Percentiles rank a stretch among this genome's conserved stretches.
phyloP scores from a whole-genome alignment of 2,329 filamentous ascomycete genomes.

The Trichothecium roseum region DNA sequence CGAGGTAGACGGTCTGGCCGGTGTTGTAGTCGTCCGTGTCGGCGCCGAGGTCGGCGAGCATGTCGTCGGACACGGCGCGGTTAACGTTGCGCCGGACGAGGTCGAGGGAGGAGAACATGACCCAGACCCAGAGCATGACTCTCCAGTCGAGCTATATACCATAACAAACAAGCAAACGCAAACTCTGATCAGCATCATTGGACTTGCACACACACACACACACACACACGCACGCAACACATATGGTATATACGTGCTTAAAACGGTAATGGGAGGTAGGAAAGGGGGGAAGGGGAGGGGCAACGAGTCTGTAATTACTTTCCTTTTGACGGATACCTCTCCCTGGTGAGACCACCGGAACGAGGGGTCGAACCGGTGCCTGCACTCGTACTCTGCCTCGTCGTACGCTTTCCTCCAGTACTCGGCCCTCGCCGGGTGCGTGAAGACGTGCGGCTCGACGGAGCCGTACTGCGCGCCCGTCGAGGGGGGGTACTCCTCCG shows the following conservation, averaged over 20 bases:
- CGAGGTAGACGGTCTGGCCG: conserved; percentile 19
- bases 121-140: conserved; percentile 35
- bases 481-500: conserved; percentile 4
- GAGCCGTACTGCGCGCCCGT: conserved; percentile 5
- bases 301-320: conserved; percentile 13
- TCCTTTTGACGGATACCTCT: conserved; percentile 18
- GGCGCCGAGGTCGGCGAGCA: conserved; percentile 29
- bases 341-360: conserved; percentile 26
- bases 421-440: conserved; percentile 4
- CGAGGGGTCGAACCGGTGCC: conserved; percentile 24
- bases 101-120: conserved; percentile 32
- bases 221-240: too few relatives aligned
- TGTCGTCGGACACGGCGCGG: conserved; percentile 37
- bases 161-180: too few relatives aligned
- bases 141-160: conserved; percentile 23
- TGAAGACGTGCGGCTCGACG: conserved; percentile 7
- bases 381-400: conserved; percentile 20
- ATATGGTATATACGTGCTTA: too few relatives aligned
- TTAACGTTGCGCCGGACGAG: conserved; percentile 35
- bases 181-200: too few relatives aligned
- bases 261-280: too few relatives aligned
- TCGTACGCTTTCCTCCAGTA: conserved; percentile 4
- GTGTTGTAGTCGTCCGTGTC: conserved; percentile 29
- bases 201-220: too few relatives aligned
- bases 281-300: not conserved